Base-by-base conservation (phyloP, 2,329 filamentous ascomycete species). In the Aspergillus persii region DNA sequence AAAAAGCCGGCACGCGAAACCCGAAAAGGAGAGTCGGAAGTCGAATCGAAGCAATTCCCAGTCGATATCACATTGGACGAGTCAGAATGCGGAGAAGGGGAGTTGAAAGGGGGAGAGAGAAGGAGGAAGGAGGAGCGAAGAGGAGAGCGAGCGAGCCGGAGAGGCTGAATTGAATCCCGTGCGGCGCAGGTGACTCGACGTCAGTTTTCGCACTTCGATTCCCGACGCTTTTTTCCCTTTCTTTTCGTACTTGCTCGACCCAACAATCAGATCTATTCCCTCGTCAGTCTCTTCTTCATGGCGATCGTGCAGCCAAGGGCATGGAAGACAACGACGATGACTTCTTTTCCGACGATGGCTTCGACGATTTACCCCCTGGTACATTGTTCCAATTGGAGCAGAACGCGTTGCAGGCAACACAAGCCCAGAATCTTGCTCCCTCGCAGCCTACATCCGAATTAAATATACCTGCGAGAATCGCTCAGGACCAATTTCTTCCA, bases 241-340 rank as follows among this genome's bases (percentile, higher is more conserved):
- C 50, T 39, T 36, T 56, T 47, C 27, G 12, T 46, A 47, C 27
- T 52, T 18, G 39, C 51, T 49, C 36, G 46, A 49, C 47, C 44
- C 39, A 31, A 30, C 33, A 30, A 15, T 48, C 47, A 48, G 23
- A 15, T 12, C 29, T 31, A 53, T 31, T 48, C 33, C 31, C 31
- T 46, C 41, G 15, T 29, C 26, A 30, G 36, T 47, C 36, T 50
- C 54, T 46, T 39, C 54, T 59, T 58, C 50, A 76, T 76, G 74
- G 74, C 73, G 65, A 63, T 62, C 62, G 50, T 64, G 53, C 52
- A 50, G 53, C 54, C 27, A 57, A 71, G 76, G 76, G 75, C 69
- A 80, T 80, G 79, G 79, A 79, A 72, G 74, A 75, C 68, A 75
- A 74, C 70, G 77, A 79, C 67, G 77, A 80, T 69, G 77, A 79